Base-by-base conservation (phyloP, 192 early-diverging fungal species). In the Backusella sp. region DNA sequence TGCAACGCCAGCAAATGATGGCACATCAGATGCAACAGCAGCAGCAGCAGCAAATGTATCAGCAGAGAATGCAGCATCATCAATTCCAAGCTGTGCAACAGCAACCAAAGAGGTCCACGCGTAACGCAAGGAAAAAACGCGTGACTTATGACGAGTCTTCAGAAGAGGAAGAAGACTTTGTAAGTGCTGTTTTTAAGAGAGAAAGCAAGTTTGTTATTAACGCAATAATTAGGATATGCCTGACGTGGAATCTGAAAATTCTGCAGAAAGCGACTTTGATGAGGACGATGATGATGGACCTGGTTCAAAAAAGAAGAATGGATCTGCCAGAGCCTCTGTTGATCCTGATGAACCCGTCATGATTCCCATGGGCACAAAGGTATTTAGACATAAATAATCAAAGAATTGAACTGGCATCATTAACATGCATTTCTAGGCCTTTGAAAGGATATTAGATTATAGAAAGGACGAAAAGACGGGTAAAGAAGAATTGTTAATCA, bases 401-500 rank as follows among this genome's bases (percentile, higher is more conserved):
- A 39, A 39, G 1, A 39, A 39, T 12, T 39, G 0, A 39, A 8
- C 84, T 89, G 85, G 81, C 5, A 80, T 76, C 19, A 79, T 73
- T 39, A 39, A 39, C 90, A n/a, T 85, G 96, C 12, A 98, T 99
- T 71, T 12, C 37, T 39, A 39, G 80, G 81, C 80, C n/a, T 75
- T 90, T 52, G 89, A 90, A 34, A 81, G 83, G 66, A 88, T 90
- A 62, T 67, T 90, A 28, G 80, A 85, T 34, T 85, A 84, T 78
- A 74, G 83, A 52, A 80, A 75, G 39, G 79, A 86, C 23, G 39
- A 73, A 0, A 79, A 75, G 21, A 80, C 84, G 7, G 88, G 83
- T 7, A 68, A 81, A 21, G 89, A 90, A 70, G 89, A 94, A 76
- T 77, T 95, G 11, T 74, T 92, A 69, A 89, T 94, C 72, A 95